Evolutionary conservation across 2,329 filamentous ascomycete species (phyloP), one percentile per base, ranked within the genome.

Genomic region (Fusarium sp.): DNA sequence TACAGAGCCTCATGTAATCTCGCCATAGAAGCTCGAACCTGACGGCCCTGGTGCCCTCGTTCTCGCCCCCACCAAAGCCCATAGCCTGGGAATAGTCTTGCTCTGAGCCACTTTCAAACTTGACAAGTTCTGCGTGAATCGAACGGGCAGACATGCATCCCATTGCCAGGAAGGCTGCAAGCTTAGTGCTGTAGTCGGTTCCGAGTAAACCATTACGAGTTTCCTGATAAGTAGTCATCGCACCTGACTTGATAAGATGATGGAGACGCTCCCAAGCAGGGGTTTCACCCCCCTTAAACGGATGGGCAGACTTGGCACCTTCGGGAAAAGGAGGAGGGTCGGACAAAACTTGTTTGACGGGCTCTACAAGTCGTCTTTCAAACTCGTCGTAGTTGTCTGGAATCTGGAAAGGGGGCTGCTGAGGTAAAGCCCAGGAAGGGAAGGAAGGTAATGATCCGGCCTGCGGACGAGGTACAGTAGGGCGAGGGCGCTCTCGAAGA

Each of bases 1-100:
- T 90, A 75, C 91, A 93, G 0, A 95, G 85, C 2, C 91, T 85
- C 90, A 95, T 94, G 74, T 94, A 95, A 74, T 95, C 93, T 42
- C 92, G 83, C 92, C 91, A 94, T 0, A 95, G 79, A 0, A 96
- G 82, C 75, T 95, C 92, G 59, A 92, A 90, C 0, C 92, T 87
- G 2, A 95, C 85, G 0, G 84, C 87, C 34, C 86, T 86, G 0
- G 91, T 94, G 1, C 92, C 92, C 30, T 88, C 87, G 54, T 91
- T 94, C 77, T 94, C 90, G 0, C 92, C 92, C 52, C 89, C 79
- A 1, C 88, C 91, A 60, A 89, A 94, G 0, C 91, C 91, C 3
- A 80, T 64, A 0, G 82, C 82, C 0, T 79, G 74, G 29, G 82
- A 74, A 48, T 83, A 83, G 2, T 72, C 61, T 0, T 77, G 62